Evolutionary conservation across 257 asterid genomes (phyloP).

Genomic region (Solanum microdontum): DNA sequence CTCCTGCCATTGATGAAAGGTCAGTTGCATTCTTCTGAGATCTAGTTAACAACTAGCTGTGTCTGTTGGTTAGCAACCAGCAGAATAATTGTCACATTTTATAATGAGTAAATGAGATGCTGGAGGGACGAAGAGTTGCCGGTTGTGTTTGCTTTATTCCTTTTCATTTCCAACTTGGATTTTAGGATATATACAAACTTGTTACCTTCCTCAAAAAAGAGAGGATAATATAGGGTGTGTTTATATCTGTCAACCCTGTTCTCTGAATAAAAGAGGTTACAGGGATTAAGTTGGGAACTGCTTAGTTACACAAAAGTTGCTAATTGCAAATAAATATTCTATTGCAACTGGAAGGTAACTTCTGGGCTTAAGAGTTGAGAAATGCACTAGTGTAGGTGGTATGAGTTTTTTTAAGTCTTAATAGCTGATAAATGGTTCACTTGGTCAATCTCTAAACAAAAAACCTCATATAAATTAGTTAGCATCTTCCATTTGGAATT

Average conservation of each 20-base stretch:
- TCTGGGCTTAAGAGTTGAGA: neutral
- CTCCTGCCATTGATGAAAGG: neutral
- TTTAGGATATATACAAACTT: neutral
- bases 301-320: neutral
- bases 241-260: neutral
- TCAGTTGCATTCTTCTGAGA: neutral
- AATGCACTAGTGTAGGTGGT: neutral
- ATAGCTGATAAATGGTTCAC: neutral
- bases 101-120: neutral
- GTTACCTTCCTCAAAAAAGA: too few species aligned
- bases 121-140: neutral
- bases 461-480: neutral
- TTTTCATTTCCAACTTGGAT: neutral
- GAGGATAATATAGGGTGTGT: neutral
- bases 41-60: neutral
- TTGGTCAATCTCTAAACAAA: neutral
- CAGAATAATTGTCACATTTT: neutral
- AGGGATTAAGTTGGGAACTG: neutral
- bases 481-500: conserved; percentile 5
- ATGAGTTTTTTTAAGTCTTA: neutral
- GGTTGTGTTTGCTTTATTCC: neutral
- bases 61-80: neutral
- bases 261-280: neutral
- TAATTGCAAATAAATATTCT: neutral
- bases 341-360: neutral